These are phyloP conservation scores for Aspergillus nomiae DNA, from an alignment of 2,329 filamentous ascomycete species.

Conservation along the genomic window DNA sequence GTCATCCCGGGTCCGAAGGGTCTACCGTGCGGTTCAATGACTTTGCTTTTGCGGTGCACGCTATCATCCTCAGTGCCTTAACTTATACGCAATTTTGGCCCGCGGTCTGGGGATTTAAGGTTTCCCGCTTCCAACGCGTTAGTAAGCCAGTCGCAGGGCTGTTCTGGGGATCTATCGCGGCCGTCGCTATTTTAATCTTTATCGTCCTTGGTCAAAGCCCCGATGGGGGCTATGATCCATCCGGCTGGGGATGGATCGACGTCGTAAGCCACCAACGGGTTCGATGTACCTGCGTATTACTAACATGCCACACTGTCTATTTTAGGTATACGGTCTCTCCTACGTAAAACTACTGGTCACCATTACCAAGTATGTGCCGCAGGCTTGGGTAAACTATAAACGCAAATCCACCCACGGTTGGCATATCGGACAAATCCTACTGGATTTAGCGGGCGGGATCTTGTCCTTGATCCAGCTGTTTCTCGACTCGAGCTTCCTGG, in stretches of 20 bases:
- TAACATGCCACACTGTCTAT: conserved; percentile 1
- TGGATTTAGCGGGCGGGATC: conserved; percentile 80
- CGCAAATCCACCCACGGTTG: conserved; percentile 85
- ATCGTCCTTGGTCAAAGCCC: conserved; percentile 47
- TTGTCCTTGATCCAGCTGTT: conserved; percentile 79
- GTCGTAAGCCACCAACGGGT: conserved; percentile 49
- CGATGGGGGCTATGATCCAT: conserved; percentile 49
- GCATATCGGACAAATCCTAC: conserved; percentile 80
- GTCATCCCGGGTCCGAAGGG: conserved; percentile 70
- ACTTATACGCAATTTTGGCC: conserved; percentile 77
- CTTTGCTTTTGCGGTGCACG: conserved; percentile 83
- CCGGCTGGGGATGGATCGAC: conserved; percentile 65
- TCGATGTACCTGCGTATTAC: not conserved
- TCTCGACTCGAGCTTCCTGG: conserved; percentile 81
- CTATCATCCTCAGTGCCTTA: conserved; percentile 69
- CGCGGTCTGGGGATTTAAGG: conserved; percentile 73
- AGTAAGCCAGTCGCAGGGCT: conserved; percentile 68
- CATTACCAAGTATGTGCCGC: conserved; percentile 89
- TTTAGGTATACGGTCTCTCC: conserved; percentile 67
- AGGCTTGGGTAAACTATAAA: conserved; percentile 78
- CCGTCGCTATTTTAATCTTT: conserved; percentile 36
- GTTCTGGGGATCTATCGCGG: conserved; percentile 65
- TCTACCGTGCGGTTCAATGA: conserved; percentile 91
- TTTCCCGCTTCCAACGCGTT: conserved; percentile 56
- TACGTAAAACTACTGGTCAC: conserved; percentile 90